phyloP scores from a whole-genome alignment of 768 basidiomycete genomes.

The Trametes meyenii region DNA sequence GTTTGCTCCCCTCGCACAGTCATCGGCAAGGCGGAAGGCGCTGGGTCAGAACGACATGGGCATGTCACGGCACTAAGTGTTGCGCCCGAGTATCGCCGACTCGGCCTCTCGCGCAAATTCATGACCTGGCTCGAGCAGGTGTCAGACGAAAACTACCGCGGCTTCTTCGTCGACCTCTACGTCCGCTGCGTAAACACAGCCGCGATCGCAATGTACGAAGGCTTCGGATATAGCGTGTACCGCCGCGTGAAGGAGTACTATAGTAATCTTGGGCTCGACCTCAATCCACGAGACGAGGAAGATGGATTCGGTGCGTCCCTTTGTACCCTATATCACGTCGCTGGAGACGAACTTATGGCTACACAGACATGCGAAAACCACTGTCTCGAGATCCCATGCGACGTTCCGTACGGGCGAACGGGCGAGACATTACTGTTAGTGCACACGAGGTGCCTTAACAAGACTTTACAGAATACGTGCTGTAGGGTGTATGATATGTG shows the following conservation, averaged over 20 bases:
- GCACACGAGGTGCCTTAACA: conserved; percentile 57
- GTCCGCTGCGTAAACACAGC: conserved; percentile 86
- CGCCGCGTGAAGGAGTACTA: conserved; percentile 91
- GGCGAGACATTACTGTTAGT: conserved; percentile 71
- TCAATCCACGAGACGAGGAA: conserved; percentile 80
- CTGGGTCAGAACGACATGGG: conserved; percentile 79
- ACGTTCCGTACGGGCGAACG: conserved; percentile 71
- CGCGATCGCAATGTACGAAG: conserved; percentile 87
- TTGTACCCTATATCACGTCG: not conserved
- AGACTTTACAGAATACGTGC: not conserved
- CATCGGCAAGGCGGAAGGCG: conserved; percentile 91
- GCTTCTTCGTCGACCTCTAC: conserved; percentile 94
- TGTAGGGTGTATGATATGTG: not conserved
- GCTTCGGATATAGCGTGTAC: conserved; percentile 92
- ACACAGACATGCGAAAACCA: conserved; percentile 71
- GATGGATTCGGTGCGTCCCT: conserved; percentile 79
- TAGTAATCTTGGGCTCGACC: conserved; percentile 72
- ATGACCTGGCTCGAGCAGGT: conserved; percentile 85
- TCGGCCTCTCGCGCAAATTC: conserved; percentile 85
- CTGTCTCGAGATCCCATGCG: conserved; percentile 60
- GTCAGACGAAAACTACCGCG: conserved; percentile 78
- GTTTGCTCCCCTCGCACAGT: conserved; percentile 50
- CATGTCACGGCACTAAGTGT: conserved; percentile 96
- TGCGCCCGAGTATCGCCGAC: conserved; percentile 88
- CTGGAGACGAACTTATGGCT: not conserved